Percentiles rank a stretch among this genome's conserved stretches.
Conservation (phyloP, 257 asterid species). For the Handroanthus guayacan region DNA sequence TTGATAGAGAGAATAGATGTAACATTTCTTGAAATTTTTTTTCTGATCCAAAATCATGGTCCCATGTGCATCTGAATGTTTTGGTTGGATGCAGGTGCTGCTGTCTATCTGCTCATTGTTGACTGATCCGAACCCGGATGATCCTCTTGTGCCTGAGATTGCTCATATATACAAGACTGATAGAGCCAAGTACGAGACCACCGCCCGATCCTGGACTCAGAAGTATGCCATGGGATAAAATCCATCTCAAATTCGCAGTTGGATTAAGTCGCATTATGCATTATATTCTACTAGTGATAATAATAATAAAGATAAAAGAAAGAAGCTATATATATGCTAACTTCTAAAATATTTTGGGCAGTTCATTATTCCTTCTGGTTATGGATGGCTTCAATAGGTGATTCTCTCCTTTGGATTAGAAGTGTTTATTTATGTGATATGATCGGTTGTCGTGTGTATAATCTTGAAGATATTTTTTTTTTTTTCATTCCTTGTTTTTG, state of each 20-base stretch:
- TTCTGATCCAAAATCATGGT: too few species aligned
- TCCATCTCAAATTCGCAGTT: not conserved
- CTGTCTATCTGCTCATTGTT: conserved; percentile 74
- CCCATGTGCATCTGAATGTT: too few species aligned
- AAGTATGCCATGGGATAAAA: conserved; percentile 72
- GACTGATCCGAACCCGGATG: conserved; percentile 78
- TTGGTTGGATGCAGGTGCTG: conserved; percentile 49
- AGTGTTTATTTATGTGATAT: conserved; percentile 12
- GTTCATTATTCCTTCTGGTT: conserved; percentile 33
- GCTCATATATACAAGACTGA: conserved; percentile 80
- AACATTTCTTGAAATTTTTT: too few species aligned
- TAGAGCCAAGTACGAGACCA: conserved; percentile 64
- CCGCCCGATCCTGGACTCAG: conserved; percentile 81
- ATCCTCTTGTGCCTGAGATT: conserved; percentile 78
- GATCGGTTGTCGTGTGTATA: not conserved
- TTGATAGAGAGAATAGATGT: too few species aligned
- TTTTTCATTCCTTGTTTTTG: too few species aligned
- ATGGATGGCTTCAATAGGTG: not conserved
- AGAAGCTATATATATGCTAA: not conserved
- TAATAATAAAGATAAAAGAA: conserved; percentile 38
- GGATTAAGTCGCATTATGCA: not conserved
- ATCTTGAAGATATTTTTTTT: too few species aligned
- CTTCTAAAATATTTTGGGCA: conserved; percentile 26
- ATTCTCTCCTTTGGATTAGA: not conserved
- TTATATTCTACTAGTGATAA: conserved; percentile 31